Conservation (phyloP, 495 filamentous ascomycete species). For the Penicillium nucicola region DNA sequence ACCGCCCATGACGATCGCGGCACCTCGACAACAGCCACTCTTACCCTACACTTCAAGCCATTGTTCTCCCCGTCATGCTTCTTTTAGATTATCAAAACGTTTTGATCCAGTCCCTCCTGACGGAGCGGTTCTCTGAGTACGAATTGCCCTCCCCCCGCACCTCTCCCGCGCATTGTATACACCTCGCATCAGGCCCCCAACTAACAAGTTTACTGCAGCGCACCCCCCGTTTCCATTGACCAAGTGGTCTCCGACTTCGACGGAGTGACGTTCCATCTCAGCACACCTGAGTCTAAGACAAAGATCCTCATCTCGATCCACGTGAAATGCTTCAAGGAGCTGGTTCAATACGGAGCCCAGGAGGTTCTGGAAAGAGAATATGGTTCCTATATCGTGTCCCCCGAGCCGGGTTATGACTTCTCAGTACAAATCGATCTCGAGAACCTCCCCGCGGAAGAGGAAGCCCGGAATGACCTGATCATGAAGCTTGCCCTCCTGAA, state of each 20-base stretch:
- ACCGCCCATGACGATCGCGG: constrained; percentile 37
- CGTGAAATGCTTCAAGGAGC: constrained; percentile 89
- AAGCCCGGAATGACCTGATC: constrained; percentile 79
- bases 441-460: constrained; percentile 74
- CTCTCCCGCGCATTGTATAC: constrained; percentile 22
- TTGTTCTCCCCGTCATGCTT: constrained; percentile 64
- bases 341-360: constrained; percentile 89
- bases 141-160: constrained; percentile 18
- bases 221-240: constrained; percentile 82
- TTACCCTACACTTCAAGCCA: constrained; percentile 6
- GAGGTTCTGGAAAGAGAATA: constrained; percentile 91
- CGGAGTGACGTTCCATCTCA: constrained; percentile 95
- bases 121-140: constrained; percentile 90
- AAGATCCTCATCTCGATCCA: constrained; percentile 90
- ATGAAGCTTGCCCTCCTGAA: constrained; percentile 84
- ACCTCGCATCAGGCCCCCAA: constrained; percentile 21
- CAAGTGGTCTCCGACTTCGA: constrained; percentile 98
- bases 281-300: constrained; percentile 87
- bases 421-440: constrained; percentile 86
- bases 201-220: constrained; percentile 53
- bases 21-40: constrained; percentile 20
- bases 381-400: constrained; percentile 79
- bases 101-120: constrained; percentile 91
- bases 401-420: constrained; percentile 93
- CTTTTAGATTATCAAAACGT: constrained; percentile 99